Evolutionary conservation across 2,329 filamentous ascomycete genomes (phyloP), one percentile per base, ranked within the genome.

Genomic region (Escovopsis sp.): DNA sequence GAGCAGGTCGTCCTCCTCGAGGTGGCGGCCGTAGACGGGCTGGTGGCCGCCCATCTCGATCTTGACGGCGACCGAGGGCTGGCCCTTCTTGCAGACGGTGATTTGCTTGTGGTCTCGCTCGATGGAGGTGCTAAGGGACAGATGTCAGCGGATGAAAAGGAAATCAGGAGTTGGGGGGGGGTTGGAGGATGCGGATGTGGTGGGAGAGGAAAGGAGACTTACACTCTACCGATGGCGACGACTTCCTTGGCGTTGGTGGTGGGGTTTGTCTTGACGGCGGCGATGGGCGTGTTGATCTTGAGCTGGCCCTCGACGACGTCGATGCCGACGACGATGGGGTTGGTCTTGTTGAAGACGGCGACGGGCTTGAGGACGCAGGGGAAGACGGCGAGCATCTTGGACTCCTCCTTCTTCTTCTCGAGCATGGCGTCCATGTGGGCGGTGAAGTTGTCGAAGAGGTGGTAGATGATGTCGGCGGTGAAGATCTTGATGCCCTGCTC

Each of bases 401-500:
- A 84, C 56, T 96, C 88, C 57, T 96, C 89, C 71, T 95, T 95
- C 69, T 87, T 88, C 71, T 88, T 81, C 65, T 89, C 87, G 27
- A 81, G 71, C 51, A 94, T 74, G 53, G 84, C 72, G 27, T 80
- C 79, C 84, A 95, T 94, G 64, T 98, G 89, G 62, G 84, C 85
- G 35, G 84, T 96, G 66, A 98, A 98, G 49, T 84, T 73, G 63
- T 98, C 93, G 61, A 98, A 98, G 44, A 98, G 70, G 62, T 98
- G 91, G 64, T 98, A 98, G 57, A 98, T 98, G 54, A 98, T 98
- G 62, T 98, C 89, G 3, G 93, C 91, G 3, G 86, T 94, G 69
- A 98, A 98, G 54, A 98, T 84, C 71, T 94, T 96, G 66, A 98
- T 84, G 40, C 87, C 87, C 47, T 94, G 79, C 43, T 96, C 87